These are phyloP conservation scores for Epithemia pelagica DNA, from an alignment of 108 stramenopile species.

Conservation along the genomic window DNA sequence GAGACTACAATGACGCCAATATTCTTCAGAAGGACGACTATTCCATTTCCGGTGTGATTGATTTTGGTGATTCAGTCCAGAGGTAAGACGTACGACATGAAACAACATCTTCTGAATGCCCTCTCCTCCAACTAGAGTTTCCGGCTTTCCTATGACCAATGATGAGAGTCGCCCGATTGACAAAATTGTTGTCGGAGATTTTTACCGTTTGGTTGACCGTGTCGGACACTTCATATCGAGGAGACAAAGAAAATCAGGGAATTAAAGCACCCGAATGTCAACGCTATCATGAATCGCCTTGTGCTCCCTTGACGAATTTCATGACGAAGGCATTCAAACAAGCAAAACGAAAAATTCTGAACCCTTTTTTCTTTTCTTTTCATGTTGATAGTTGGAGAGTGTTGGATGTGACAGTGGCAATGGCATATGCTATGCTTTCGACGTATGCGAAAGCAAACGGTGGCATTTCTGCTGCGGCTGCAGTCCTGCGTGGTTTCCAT, in stretches of 20 bases:
- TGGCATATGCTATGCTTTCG: conserved; percentile 82
- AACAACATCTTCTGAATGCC: too few relatives aligned
- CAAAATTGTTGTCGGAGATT: conserved; percentile 80
- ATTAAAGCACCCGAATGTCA: conserved; percentile 89
- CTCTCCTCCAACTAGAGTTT: conserved; percentile 79
- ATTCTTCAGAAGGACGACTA: conserved; percentile 55
- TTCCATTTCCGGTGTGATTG: conserved; percentile 71
- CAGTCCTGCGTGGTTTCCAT: conserved; percentile 68
- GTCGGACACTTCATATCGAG: conserved; percentile 76
- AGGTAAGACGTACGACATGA: too few relatives aligned
- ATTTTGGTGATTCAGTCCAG: conserved; percentile 84
- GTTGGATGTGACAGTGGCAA: conserved; percentile 71
- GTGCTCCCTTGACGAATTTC: conserved; percentile 65
- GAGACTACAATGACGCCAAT: conserved; percentile 90
- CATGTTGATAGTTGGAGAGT: conserved; percentile 75
- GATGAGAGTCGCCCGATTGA: conserved; percentile 73
- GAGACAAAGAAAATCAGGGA: conserved; percentile 83
- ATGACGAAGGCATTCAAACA: not conserved
- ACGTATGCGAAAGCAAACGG: conserved; percentile 58
- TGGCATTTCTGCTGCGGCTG: conserved; percentile 70
- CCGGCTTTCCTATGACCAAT: conserved; percentile 37
- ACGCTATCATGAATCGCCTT: conserved; percentile 79
- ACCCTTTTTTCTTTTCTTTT: conserved; percentile 10
- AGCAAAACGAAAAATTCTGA: conserved; percentile 4
- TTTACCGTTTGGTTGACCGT: conserved; percentile 39